phyloP scores from a whole-genome alignment of 441 rosid species.

The Iberis amara region DNA sequence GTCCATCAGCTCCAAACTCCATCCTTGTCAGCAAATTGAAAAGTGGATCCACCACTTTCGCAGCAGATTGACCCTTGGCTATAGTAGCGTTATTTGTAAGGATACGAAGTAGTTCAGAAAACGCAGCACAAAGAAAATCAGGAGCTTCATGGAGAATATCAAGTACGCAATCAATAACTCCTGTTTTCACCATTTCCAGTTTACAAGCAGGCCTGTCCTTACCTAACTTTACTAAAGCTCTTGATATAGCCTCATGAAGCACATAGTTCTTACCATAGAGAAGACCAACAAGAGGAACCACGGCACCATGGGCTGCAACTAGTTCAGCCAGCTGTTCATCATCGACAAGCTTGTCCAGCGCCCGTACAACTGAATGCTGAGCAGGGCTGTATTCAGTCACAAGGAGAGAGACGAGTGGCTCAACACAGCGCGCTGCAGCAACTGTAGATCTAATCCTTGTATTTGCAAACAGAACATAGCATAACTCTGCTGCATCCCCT shows the following conservation, averaged over 20 bases:
- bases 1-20: conserved; percentile 94
- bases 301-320: conserved; percentile 99
- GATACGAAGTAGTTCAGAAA: conserved; percentile 91
- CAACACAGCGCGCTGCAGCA: conserved; percentile 99
- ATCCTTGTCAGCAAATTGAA: conserved; percentile 66
- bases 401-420: conserved; percentile 97
- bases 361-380: conserved; percentile 93
- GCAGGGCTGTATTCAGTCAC: conserved; percentile 87
- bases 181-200: conserved; percentile 98
- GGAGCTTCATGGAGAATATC: conserved; percentile 97
- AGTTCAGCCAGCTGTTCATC: conserved; percentile 99
- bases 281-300: conserved; percentile 97
- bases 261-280: conserved; percentile 79
- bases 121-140: conserved; percentile 88
- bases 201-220: conserved; percentile 98
- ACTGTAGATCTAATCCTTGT: conserved; percentile 90
- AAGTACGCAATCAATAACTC: conserved; percentile 86
- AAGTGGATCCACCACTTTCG: conserved; percentile 94
- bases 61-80: conserved; percentile 94
- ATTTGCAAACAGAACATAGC: conserved; percentile 93
- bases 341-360: conserved; percentile 91
- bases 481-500: conserved; percentile 99
- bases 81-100: conserved; percentile 96
- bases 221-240: conserved; percentile 97
- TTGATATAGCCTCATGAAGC: conserved; percentile 97